Base-by-base conservation (phyloP, 768 basidiomycete genomes). In the Rhizopogon roseolus region DNA sequence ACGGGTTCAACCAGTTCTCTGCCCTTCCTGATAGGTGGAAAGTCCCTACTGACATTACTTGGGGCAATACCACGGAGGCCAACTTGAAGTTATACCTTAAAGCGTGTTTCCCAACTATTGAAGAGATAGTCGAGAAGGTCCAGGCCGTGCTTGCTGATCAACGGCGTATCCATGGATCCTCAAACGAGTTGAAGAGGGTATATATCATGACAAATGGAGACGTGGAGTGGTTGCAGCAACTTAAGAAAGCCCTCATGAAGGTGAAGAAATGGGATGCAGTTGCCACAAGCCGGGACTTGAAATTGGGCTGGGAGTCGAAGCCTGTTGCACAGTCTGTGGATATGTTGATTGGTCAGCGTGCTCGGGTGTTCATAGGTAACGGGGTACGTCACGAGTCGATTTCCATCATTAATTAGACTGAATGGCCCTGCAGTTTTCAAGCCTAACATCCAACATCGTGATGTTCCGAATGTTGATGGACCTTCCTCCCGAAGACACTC, bases 151-250 rank as follows among this genome's bases (percentile, higher is more conserved):
- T 69, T 32, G 53, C 17, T 11, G 69, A 69, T n/a, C 67, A 62
- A 25, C 49, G 50, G 42, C 54, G 45, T 48, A 4, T 27, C 5
- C 45, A 62, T 32, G 59, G 61, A 2, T 28, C 28, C 10, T 29
- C n/a, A 1, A 62, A 53, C 17, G 62, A 60, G 13, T 60, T 86
- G 41, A 75, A 71, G 55, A 70, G 71, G 44, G 63, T 88, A 28
- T 88, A 84, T 56, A 66, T 88, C 48, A 77, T 87, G 79, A 85
- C 84, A 40, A 88, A 89, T 54, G 86, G 76, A 6, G 71, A 77
- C 41, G 55, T 53, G 29, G 67, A 62, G 38, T 89, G 81, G 81
- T 59, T 85, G 39, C 60, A 54, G 0, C 73, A 78, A 53, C 65
- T 85, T 43, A 76, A 71, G 62, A 40, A 36, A 5, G 76, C 72